Evolutionary conservation across 208 protist species (phyloP).

Genomic region (Leptomonas seymouri): DNA sequence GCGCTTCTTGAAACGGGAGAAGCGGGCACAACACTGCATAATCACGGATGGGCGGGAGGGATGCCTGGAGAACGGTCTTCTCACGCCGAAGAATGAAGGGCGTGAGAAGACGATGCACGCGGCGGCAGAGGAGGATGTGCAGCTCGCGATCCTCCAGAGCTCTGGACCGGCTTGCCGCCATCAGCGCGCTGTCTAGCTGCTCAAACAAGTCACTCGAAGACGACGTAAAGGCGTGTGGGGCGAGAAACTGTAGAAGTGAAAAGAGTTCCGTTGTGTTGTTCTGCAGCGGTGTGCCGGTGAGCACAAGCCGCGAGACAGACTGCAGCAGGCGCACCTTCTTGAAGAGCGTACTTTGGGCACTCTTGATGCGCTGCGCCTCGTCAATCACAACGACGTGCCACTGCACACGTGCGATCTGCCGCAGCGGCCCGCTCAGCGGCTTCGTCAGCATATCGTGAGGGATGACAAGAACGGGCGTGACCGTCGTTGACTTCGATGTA

Average conservation of each 20-base stretch:
- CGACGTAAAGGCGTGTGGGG: constrained; percentile 66
- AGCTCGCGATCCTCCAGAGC: constrained; percentile 43
- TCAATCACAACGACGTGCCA: constrained; percentile 92
- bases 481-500: too few relatives aligned
- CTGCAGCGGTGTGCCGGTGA: constrained; percentile 94
- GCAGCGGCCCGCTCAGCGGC: constrained; percentile 23
- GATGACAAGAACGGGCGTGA: constrained; percentile 48
- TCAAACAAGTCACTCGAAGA: constrained; percentile 37
- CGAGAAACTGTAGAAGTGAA: constrained; percentile 90
- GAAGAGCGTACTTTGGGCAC: constrained; percentile 39
- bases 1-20: constrained; percentile 38
- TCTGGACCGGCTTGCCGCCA: constrained; percentile 33
- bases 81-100: constrained; percentile 57
- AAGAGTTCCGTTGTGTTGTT: constrained; percentile 95
- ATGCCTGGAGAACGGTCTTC: constrained; percentile 37
- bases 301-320: constrained; percentile 41
- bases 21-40: constrained; percentile 51
- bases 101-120: constrained; percentile 44
- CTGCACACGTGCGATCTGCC: constrained; percentile 45
- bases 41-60: constrained; percentile 47
- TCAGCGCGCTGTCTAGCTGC: constrained; percentile 42
- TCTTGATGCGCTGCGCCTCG: constrained; percentile 94
- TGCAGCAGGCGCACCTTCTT: constrained; percentile 41
- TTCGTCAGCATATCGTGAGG: constrained; percentile 52
- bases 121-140: constrained; percentile 47